Evolutionary conservation across 805 yeast genomes (phyloP).

Genomic region (Kuraishia piskuri): DNA sequence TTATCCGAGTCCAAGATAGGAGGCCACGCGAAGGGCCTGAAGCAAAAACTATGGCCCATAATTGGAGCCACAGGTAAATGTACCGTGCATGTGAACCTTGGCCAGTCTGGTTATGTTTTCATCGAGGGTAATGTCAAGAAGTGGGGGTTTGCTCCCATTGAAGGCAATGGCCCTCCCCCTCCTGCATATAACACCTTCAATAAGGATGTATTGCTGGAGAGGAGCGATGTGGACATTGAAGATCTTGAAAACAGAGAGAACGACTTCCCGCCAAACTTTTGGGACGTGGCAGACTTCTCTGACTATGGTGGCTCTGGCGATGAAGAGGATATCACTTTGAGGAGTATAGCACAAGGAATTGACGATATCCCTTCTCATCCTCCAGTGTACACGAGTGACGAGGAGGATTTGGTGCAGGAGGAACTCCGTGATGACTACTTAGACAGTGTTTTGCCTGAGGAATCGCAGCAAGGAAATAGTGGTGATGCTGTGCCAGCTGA

Average conservation of each 20-base stretch:
- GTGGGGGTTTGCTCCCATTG: slow-evolving; percentile 92
- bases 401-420: slow-evolving; percentile 3
- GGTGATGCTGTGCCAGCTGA: not conserved
- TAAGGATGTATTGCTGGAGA: slow-evolving; percentile 69
- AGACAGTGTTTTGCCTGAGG: not conserved
- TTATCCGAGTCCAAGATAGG: slow-evolving; percentile 74
- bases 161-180: slow-evolving; percentile 86
- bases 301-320: slow-evolving; percentile 22
- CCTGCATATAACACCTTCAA: slow-evolving; percentile 82
- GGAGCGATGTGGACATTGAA: slow-evolving; percentile 43
- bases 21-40: slow-evolving; percentile 70
- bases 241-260: slow-evolving; percentile 26
- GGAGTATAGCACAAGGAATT: not conserved
- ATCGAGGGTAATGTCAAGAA: slow-evolving; percentile 90
- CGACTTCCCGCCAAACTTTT: slow-evolving; percentile 52
- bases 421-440: not conserved
- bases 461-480: not conserved
- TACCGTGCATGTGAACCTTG: slow-evolving; percentile 79
- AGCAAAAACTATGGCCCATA: slow-evolving; percentile 71
- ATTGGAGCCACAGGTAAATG: slow-evolving; percentile 82
- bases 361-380: slow-evolving; percentile 29
- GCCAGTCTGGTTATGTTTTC: slow-evolving; percentile 82
- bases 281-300: slow-evolving; percentile 29
- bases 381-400: slow-evolving; percentile 24
- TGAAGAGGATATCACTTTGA: slow-evolving; percentile 33